A percentile compares a stretch with the other conserved stretches of the same genome.
These are phyloP conservation scores for Termitomyces eurrhizus DNA, from an alignment of 768 basidiomycete species.

Conservation along the genomic window DNA sequence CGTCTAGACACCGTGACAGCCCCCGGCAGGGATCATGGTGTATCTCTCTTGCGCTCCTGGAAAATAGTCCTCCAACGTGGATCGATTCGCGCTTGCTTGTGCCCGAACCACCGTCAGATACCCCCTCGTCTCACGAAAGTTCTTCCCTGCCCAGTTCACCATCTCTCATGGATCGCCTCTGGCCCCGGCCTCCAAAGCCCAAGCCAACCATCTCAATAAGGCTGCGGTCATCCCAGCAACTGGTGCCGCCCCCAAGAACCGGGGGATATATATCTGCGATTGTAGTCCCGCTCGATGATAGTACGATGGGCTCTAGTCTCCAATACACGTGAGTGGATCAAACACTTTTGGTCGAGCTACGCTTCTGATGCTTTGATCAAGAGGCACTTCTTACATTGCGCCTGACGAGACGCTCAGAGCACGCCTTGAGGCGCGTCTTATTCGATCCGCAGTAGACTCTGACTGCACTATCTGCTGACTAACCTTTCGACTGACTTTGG, in stretches of 20 bases:
- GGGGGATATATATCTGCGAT: conserved; percentile 21
- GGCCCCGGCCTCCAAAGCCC: conserved; percentile 14
- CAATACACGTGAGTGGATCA: conserved; percentile 44
- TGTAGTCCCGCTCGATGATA: conserved; percentile 37
- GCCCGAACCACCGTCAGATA: conserved; percentile 18
- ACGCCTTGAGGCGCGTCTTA: conserved; percentile 43
- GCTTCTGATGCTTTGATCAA: conserved; percentile 12
- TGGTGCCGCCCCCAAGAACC: conserved; percentile 22
- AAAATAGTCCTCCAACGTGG: conserved; percentile 56
- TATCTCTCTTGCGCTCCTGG: conserved; percentile 46
- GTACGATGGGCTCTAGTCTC: conserved; percentile 37
- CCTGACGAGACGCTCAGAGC: conserved; percentile 41
- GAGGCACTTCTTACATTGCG: conserved; percentile 44
- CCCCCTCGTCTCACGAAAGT: not conserved
- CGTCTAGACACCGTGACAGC: not conserved
- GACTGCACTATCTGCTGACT: conserved; percentile 44
- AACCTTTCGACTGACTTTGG: too few relatives aligned
- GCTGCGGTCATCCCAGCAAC: conserved; percentile 30
- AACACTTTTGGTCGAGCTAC: not conserved
- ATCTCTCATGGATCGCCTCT: conserved; percentile 11
- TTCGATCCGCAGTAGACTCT: conserved; percentile 24
- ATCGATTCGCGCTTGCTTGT: conserved; percentile 51
- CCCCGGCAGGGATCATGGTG: conserved; percentile 41
- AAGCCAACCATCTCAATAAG: conserved; percentile 34
- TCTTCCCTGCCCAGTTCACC: not conserved